Evolutionary conservation across 495 filamentous ascomycete species (phyloP), one percentile per base, ranked within the genome.

Genomic region (Diplogelasinospora grovesii): DNA sequence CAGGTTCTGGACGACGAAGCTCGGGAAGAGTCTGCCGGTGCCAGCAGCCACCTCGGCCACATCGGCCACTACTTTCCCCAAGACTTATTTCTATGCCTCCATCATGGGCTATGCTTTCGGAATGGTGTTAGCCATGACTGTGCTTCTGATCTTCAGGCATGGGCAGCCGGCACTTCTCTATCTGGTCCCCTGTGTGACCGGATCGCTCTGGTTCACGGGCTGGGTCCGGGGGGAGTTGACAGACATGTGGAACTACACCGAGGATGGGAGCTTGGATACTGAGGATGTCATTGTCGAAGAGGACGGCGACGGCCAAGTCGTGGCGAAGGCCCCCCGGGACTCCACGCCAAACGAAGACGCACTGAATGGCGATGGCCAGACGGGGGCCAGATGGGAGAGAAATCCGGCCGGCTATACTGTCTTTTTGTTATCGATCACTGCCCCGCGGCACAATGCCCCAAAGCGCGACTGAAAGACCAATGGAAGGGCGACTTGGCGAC

Each of bases 101-200:
- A 24, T 97, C 29, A 48, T 75, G 7, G 92, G 93, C 0, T 98
- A 98, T 60, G 42, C 84, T 1, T 13, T 80, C 11, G 89, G 86
- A 3, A 88, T 97, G 85, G 23, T 89, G 4, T 60, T 70, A 6
- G 96, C 90, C 1, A 56, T 96, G 21, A 64, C 70, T 1, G 82
- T 88, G 23, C 85, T 97, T 70, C 71, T 89, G 22, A 64, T 83
- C 15, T 89, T 72, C 41, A 70, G 80, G 23, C 87, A 92, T 46
- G 85, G 84, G 8, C 92, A 98, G 49, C 92, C 92, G 1, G 92
- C 92, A 8, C 71, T 98, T 27, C 66, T 98, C 6, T 98, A 98
- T 53, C 77, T 98, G 10, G 93, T 97, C 2, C 92, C 92, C 0
- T 79, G 85, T 2, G 89, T 96, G 3, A 57, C 95, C 8, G 66